Base-by-base conservation (phyloP, 139 green algal species). In the Closterium sp. region DNA sequence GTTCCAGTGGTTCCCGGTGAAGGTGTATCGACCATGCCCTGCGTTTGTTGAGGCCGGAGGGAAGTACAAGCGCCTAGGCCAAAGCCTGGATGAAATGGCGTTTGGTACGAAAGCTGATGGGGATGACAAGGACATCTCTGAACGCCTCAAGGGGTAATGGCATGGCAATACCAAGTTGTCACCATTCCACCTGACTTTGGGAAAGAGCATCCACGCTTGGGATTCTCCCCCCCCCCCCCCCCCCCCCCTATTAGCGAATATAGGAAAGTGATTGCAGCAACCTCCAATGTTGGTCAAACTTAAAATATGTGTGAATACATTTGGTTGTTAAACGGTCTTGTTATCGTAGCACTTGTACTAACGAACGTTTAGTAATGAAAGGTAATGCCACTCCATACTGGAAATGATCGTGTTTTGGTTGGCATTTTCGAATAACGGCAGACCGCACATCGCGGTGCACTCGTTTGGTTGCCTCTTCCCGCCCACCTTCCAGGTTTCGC, bases 41-140 rank as follows among this genome's bases (percentile, higher is more conserved):
- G 69, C 34, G 19, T 88, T 93, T 30, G 84, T 93, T 32, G 33
- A 90, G 34, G 85, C 85, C 0, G 90, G 90, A 0, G 85, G 85
- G 21, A 90, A 91, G 90, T 93, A 93, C 35, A 90, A 30, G 36
- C 33, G 90, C 23, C 23, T 6, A 8, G 90, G 90, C 76, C 90
- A 93, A 35, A 93, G 90, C 38, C 34, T 93, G 32, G 90, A 93
- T 76, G 90, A 93, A 23, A 87, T 93, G n/a, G 90, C 90, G 32
- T 93, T 93, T 91, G 90, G 90, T 28, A 35, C 31, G 19, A 90
- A 90, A 30, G 85, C 85, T 4, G 33, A 33, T 33, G 84, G 85
- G 25, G 90, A 93, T 25, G 38, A 93, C 38, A 36, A 87, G 32
- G 85, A 90, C 69, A 92, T 92, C 4, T 30, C 36, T 30, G 89